phyloP scores from a whole-genome alignment of 2,329 filamentous ascomycete genomes.

The Pyrenochaeta sp. region DNA sequence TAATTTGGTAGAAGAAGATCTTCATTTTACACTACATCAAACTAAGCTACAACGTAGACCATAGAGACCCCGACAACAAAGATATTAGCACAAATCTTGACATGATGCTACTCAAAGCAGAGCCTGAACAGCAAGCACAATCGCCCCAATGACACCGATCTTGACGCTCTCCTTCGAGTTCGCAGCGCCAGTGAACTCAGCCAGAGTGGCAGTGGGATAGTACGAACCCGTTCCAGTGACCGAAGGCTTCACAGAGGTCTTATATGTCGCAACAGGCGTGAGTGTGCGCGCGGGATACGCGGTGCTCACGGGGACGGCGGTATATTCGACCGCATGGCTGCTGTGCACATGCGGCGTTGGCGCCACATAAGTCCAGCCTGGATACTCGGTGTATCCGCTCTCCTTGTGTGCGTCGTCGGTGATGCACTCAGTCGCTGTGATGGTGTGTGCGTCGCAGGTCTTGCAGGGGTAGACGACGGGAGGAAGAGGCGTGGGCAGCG shows the following conservation, averaged over 20 bases:
- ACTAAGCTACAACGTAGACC: too few species aligned
- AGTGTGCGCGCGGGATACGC: too few species aligned
- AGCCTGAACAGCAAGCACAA: constrained; percentile 9
- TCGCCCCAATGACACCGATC: constrained; percentile 9
- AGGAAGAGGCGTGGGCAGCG: constrained; percentile 5
- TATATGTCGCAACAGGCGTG: background rate
- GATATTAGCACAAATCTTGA: too few species aligned
- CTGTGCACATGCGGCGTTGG: constrained; percentile 17
- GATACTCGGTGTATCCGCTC: constrained; percentile 12
- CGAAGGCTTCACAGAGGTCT: background rate
- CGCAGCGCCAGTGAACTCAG: constrained; percentile 14
- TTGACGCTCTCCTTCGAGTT: background rate
- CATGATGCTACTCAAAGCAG: constrained; percentile 3
- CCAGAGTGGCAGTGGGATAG: constrained; percentile 1
- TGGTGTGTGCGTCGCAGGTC: constrained; percentile 15
- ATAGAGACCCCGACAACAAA: too few species aligned
- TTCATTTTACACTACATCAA: too few species aligned
- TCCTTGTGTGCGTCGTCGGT: background rate
- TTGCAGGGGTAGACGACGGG: constrained; percentile 20
- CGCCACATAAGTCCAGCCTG: constrained; percentile 15
- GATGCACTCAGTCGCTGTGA: constrained; percentile 18
- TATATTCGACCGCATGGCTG: too few species aligned
- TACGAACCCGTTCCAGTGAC: constrained; percentile 9
- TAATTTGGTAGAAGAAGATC: too few species aligned
- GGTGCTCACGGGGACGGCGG: too few species aligned